Percentiles rank a stretch among this genome's conserved stretches.
Evolutionary conservation across 805 yeast genomes (phyloP).

Genomic region (Teunomyces stri): DNA sequence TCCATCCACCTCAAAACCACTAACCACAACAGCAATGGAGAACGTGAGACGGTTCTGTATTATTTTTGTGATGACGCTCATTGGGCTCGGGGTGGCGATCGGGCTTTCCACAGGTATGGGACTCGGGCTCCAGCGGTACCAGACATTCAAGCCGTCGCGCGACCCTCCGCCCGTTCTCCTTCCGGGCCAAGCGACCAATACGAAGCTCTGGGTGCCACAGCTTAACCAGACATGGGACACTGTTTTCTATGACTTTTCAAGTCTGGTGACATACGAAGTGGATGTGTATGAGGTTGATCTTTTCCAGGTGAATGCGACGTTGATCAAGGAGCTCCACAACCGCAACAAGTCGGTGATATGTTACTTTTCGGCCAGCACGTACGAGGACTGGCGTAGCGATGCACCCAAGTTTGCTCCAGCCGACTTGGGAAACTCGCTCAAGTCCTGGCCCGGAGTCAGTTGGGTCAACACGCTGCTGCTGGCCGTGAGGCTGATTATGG

Average conservation of each 20-base stretch:
- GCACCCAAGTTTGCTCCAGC: conserved; percentile 12
- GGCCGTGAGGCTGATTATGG: conserved; percentile 19
- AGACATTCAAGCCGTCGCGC: not conserved
- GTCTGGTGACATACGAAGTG: not conserved
- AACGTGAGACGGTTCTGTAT: not conserved
- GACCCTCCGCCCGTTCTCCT: not conserved
- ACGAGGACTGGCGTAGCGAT: conserved; percentile 27
- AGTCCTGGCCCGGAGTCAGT: conserved; percentile 27
- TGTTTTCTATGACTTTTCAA: not conserved
- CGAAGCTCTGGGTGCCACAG: not conserved
- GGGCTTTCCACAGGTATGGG: not conserved
- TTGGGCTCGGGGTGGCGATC: not conserved
- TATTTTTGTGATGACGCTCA: not conserved
- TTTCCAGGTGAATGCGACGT: conserved; percentile 12
- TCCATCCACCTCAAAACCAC: too few relatives aligned
- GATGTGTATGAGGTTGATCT: conserved; percentile 15
- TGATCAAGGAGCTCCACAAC: conserved; percentile 16
- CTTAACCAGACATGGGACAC: conserved; percentile 1
- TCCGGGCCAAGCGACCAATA: not conserved
- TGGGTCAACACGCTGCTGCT: conserved; percentile 22
- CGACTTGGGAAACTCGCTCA: conserved; percentile 22
- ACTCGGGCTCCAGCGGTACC: not conserved
- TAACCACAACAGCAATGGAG: too few relatives aligned
- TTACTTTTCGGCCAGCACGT: conserved; percentile 30
- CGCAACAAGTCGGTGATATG: conserved; percentile 22